These are phyloP conservation scores for Arxiozyma telluris DNA, from an alignment of 1,139 yeast genomes.

Conservation along the genomic window DNA sequence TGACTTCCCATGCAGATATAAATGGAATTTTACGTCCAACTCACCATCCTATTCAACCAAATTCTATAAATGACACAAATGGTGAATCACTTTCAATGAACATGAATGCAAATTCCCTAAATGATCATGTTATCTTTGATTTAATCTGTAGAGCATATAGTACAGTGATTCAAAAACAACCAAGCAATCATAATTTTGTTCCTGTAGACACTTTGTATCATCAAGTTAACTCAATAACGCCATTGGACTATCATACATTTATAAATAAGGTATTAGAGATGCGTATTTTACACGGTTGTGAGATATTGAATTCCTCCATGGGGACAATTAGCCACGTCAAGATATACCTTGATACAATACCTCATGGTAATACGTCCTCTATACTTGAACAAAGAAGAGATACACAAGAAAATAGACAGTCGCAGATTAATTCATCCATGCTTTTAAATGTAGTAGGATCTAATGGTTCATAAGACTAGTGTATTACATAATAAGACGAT, in stretches of 20 bases:
- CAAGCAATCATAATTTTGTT: constrained; percentile 10
- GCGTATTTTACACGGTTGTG: constrained; percentile 18
- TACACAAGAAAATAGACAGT: neutral
- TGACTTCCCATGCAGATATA: neutral
- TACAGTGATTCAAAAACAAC: constrained; percentile 6
- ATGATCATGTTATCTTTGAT: constrained; percentile 6
- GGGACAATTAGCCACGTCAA: constrained; percentile 23
- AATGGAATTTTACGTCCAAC: neutral
- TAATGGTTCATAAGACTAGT: neutral
- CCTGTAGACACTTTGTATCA: constrained; percentile 20
- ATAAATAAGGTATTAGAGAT: constrained; percentile 16
- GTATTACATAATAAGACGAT: neutral
- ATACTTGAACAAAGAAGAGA: neutral
- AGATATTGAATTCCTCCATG: constrained; percentile 15
- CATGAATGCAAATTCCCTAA: neutral
- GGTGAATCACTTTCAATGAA: neutral
- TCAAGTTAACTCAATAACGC: constrained; percentile 8
- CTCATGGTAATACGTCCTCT: neutral
- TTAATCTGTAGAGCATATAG: constrained; percentile 10
- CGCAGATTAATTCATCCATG: neutral
- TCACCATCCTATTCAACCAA: neutral
- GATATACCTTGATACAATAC: constrained; percentile 5
- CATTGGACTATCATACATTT: constrained; percentile 18
- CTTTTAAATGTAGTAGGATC: constrained; percentile 1
- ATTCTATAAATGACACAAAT: neutral